A percentile compares a stretch with the other conserved stretches of the same genome.
Conservation (phyloP, 768 basidiomycete genomes). For the Guyanaporus albipodus region DNA sequence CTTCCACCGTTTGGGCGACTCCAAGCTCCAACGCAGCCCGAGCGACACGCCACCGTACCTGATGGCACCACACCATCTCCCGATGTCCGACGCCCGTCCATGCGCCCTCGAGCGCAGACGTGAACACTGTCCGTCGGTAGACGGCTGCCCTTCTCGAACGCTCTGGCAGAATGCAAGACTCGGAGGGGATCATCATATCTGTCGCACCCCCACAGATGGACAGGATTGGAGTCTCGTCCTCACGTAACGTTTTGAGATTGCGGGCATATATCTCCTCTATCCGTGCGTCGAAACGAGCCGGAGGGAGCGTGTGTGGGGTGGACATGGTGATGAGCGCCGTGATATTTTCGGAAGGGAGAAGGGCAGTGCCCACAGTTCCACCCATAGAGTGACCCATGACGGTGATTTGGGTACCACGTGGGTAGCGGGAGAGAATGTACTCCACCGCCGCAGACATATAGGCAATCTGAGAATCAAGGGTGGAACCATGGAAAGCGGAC, state of each 20-base stretch:
- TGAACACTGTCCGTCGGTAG: conserved; percentile 69
- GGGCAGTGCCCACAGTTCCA: conserved; percentile 80
- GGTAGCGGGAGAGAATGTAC: conserved; percentile 79
- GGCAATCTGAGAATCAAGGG: conserved; percentile 73
- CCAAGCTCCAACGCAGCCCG: conserved; percentile 71
- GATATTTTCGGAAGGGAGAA: conserved; percentile 65
- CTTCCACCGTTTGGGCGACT: conserved; percentile 18
- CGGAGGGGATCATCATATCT: conserved; percentile 89
- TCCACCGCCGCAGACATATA: conserved; percentile 69
- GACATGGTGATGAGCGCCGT: conserved; percentile 93
- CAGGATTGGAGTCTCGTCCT: conserved; percentile 61
- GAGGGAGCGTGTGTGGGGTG: conserved; percentile 84
- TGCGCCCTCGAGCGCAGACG: conserved; percentile 81
- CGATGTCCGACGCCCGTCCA: conserved; percentile 96
- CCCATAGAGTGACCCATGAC: conserved; percentile 98
- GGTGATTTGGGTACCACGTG: conserved; percentile 56
- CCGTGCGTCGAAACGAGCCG: conserved; percentile 79
- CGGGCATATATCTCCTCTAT: conserved; percentile 69
- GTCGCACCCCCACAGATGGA: conserved; percentile 91
- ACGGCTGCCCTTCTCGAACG: conserved; percentile 6
- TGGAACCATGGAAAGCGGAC: conserved; percentile 90
- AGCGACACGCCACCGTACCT: conserved; percentile 87
- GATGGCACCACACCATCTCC: conserved; percentile 99
- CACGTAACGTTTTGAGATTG: conserved; percentile 38
- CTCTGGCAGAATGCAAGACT: conserved; percentile 67